Base-by-base conservation (phyloP, 768 basidiomycete genomes). In the Mycena leptocephala region DNA sequence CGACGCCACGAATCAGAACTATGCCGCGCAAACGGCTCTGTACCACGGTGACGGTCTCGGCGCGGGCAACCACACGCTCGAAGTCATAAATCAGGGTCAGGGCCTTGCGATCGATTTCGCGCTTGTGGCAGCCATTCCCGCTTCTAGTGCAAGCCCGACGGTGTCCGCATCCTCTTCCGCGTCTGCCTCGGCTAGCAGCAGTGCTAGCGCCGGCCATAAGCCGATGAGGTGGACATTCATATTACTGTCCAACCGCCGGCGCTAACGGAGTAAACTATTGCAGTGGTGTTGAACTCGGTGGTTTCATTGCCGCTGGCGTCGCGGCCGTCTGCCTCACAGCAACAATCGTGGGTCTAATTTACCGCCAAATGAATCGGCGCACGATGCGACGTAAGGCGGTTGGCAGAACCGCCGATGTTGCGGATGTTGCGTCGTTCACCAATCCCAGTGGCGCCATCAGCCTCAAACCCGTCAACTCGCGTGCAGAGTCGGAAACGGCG, bases 21-120 rank as follows among this genome's bases (percentile, higher is more conserved):
- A 32, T 79, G 33, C 32, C 9, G 64, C 76, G 4, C 76, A 79
- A 30, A 35, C 30, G 24, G 14, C 48, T 1, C 32, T 80, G 32
- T 80, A 58, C 53, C 39, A 46, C 32, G 75, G 64, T 10, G 55
- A 70, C 20, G 59, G 51, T 33, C 72, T 80, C 9, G 75, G 75
- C 24, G 30, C 46, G 6, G 78, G 79, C 4, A 13, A 68, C 30
- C 79, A 87, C 65, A 80, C 81, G 48, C 51, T 86, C 22, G 65
- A 75, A 65, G 20, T 78, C 22, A 66, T 55, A 9, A 62, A 74
- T 20, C 39, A 68, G 22, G 61, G 43, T 2, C 51, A 70, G 41
- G 14, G 37, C 22, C 65, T 76, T 5, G 77, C 67, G 24, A 70
- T 78, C 41, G 77, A 78, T 32, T 76, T 69, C 30, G 77, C 67